Evolutionary conservation across 306 rosid species (phyloP), one percentile per base, ranked within the genome.

Genomic region (Dalbergia cochinchinensis): DNA sequence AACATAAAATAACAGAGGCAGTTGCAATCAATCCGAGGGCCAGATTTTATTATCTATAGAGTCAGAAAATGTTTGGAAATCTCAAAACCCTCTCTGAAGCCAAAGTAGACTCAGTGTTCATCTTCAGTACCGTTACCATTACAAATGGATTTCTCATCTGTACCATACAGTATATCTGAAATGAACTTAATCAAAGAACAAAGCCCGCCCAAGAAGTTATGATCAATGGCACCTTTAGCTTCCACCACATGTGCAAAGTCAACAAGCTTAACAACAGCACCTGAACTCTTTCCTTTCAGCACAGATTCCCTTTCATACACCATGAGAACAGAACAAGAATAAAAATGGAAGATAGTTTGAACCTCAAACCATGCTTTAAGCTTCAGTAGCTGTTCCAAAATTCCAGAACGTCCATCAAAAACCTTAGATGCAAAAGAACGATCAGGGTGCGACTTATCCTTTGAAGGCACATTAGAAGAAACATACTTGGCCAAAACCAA

Each of bases 141-240:
- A 19, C 51, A 61, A 60, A 68, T 34, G 35, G 51, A 26, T 12
- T 76, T 26, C 31, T 34, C 67, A 51, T 4, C 31, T 15, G 84
- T 68, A 44, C 35, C 44, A 3, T 58, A 65, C 48, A 88, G 33
- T 19, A 95, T 54, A 76, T 91, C 95, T 0, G 85, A 72, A 42
- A 95, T 68, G 59, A 90, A 85, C 86, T 90, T 87, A 16, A 95
- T 92, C 61, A 95, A 89, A 80, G 97, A 91, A 80, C 94, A 95
- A 19, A 94, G 95, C 18, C 99, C 99, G 4, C 99, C 99, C 80
- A 92, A 83, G 89, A 91, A 94, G 77, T 94, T 94, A 85, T 92
- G 97, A 86, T 94, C 99, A 58, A 94, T 92, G 33, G 65, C 88
- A 48, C 92, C 97, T 4, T 73, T 76, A 6, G 87, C 93, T 7